A percentile compares a stretch with the other conserved stretches of the same genome.
These are phyloP conservation scores for Cladophialophora immunda DNA, from an alignment of 2,329 filamentous ascomycete species.

Conservation along the genomic window DNA sequence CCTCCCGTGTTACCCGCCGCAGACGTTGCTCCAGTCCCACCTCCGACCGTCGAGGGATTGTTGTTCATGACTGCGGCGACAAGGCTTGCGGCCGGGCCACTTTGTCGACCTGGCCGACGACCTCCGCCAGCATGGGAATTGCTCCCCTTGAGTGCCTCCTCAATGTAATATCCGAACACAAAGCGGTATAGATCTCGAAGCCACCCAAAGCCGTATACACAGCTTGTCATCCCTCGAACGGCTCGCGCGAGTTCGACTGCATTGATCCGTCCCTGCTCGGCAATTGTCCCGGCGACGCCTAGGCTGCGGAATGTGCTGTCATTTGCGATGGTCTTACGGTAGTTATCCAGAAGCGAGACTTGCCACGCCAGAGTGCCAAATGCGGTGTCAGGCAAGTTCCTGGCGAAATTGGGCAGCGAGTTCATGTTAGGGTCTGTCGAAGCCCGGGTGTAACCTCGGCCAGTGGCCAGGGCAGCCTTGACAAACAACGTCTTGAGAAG, in stretches of 20 bases:
- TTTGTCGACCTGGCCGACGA: conserved; percentile 16
- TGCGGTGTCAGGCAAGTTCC: conserved; percentile 75
- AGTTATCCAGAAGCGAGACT: conserved; percentile 75
- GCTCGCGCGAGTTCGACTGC: conserved; percentile 83
- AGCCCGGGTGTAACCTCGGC: conserved; percentile 35
- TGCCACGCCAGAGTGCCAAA: conserved; percentile 80
- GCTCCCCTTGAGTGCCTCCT: conserved; percentile 67
- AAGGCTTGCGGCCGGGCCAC: conserved; percentile 27
- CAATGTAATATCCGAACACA: conserved; percentile 83
- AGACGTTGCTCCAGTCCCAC: background rate
- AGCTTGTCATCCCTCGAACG: conserved; percentile 76
- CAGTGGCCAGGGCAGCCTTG: conserved; percentile 70
- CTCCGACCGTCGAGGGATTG: conserved; percentile 1
- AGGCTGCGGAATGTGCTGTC: conserved; percentile 71
- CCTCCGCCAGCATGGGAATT: conserved; percentile 11
- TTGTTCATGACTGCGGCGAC: conserved; percentile 32
- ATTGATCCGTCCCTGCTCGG: conserved; percentile 67
- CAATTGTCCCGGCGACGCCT: conserved; percentile 57
- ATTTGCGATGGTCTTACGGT: conserved; percentile 78
- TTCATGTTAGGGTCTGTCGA: conserved; percentile 63
- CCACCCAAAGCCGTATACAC: conserved; percentile 75
- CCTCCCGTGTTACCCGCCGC: background rate
- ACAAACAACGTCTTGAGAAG: conserved; percentile 81
- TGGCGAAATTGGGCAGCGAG: conserved; percentile 78
- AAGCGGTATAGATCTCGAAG: conserved; percentile 81